Evolutionary conservation across 495 filamentous ascomycete genomes (phyloP).

Genomic region (Penicillium waksmanii): DNA sequence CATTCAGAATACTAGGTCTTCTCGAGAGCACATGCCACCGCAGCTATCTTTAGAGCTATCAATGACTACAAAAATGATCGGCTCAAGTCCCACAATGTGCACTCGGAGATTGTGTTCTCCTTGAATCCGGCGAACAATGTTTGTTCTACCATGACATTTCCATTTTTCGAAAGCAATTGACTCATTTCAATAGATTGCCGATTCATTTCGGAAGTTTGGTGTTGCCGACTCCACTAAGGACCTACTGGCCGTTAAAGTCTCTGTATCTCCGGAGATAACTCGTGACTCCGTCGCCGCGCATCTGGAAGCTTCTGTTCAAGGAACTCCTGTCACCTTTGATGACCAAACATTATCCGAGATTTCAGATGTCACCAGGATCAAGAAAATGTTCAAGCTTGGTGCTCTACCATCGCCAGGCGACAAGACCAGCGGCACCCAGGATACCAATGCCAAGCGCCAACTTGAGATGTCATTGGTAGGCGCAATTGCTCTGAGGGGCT

Average conservation of each 20-base stretch:
- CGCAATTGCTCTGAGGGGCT: conserved; percentile 72
- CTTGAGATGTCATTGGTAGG: conserved; percentile 68
- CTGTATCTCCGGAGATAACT: conserved; percentile 46
- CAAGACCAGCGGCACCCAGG: conserved; percentile 29
- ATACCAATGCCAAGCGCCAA: conserved; percentile 43
- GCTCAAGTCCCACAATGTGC: conserved; percentile 81
- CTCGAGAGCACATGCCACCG: conserved; percentile 71
- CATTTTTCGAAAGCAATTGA: neutral
- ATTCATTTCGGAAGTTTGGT: conserved; percentile 87
- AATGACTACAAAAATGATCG: conserved; percentile 63
- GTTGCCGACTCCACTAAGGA: conserved; percentile 68
- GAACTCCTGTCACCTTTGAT: conserved; percentile 61
- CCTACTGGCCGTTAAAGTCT: conserved; percentile 78
- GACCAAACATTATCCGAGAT: conserved; percentile 60
- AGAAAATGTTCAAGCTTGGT: conserved; percentile 83
- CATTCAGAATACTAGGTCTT: conserved; percentile 51
- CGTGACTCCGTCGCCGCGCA: conserved; percentile 63
- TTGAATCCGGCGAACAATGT: conserved; percentile 88
- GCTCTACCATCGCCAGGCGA: conserved; percentile 41
- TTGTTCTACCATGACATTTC: conserved; percentile 15
- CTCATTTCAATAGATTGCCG: conserved; percentile 70
- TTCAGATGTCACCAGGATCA: conserved; percentile 70
- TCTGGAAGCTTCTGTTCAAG: conserved; percentile 64
- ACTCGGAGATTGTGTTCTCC: conserved; percentile 88
- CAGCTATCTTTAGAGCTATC: conserved; percentile 77